phyloP scores from a whole-genome alignment of 163 green algal genomes.

The Scenedesmus sp. region DNA sequence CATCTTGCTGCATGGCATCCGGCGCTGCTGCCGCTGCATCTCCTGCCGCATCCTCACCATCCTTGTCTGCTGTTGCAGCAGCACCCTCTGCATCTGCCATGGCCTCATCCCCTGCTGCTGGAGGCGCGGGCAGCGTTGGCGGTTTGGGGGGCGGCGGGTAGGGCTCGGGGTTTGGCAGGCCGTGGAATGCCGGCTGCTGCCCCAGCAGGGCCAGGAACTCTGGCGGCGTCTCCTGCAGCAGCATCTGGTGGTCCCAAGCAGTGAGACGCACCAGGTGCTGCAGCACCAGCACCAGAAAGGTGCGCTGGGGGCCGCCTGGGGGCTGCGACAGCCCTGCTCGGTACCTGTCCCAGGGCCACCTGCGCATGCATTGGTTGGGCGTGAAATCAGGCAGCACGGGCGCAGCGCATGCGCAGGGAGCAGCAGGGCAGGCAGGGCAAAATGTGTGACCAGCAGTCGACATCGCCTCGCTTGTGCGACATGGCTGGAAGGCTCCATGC shows the following conservation, averaged over 20 bases:
- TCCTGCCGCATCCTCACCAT: constrained; percentile 4
- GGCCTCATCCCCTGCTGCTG: constrained; percentile 2
- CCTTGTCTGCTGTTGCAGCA: not conserved
- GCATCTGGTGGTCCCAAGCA: constrained; percentile 71
- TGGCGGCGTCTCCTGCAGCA: constrained; percentile 73
- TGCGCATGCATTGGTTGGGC: not conserved
- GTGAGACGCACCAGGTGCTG: constrained; percentile 83
- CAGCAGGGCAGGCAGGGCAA: too few species aligned
- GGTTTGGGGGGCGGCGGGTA: constrained; percentile 40
- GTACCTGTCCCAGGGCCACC: constrained; percentile 95
- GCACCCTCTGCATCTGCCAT: constrained; percentile 27
- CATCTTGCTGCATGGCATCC: constrained; percentile 20
- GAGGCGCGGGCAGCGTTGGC: not conserved
- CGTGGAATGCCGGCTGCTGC: constrained; percentile 62
- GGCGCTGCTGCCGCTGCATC: not conserved
- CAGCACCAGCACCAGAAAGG: constrained; percentile 84
- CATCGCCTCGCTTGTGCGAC: too few species aligned
- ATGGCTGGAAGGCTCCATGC: too few species aligned
- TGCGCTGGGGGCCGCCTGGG: constrained; percentile 77
- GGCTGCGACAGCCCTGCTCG: constrained; percentile 79
- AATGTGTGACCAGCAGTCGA: too few species aligned
- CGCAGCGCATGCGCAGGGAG: not conserved
- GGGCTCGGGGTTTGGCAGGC: constrained; percentile 61
- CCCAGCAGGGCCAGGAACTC: constrained; percentile 79
- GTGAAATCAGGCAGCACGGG: not conserved